Percentiles rank a stretch among this genome's conserved stretches.
Evolutionary conservation across 208 protist genomes (phyloP).

Genomic region (Trypanosoma cruzi): DNA sequence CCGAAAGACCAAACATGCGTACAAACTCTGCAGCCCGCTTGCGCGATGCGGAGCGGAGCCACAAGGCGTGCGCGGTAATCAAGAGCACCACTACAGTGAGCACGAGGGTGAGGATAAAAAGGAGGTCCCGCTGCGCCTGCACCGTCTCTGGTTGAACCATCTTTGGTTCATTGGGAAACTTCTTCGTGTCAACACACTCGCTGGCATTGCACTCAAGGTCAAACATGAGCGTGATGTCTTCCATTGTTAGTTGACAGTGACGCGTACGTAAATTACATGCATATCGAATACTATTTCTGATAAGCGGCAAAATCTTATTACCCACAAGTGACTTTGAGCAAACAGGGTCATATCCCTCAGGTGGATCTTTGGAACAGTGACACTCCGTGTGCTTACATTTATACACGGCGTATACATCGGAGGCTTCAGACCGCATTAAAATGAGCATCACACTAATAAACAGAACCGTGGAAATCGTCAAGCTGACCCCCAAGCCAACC

Average conservation of each 20-base stretch:
- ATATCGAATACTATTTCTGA: conserved; percentile 63
- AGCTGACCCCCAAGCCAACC: conserved; percentile 27
- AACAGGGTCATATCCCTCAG: conserved; percentile 52
- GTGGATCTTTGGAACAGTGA: conserved; percentile 69
- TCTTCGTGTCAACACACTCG: conserved; percentile 67
- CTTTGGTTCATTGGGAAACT: conserved; percentile 43
- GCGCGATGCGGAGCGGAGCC: conserved; percentile 31
- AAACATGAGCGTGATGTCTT: conserved; percentile 67
- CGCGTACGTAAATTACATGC: conserved; percentile 37
- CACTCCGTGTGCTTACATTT: conserved; percentile 67
- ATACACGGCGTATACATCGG: conserved; percentile 44
- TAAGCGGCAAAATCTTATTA: conserved; percentile 50
- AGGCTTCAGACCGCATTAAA: conserved; percentile 40
- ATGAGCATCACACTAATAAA: conserved; percentile 72
- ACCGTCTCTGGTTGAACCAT: not conserved
- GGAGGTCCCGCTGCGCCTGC: conserved; percentile 4
- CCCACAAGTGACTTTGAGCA: conserved; percentile 66
- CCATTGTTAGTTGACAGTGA: conserved; percentile 53
- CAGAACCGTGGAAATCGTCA: conserved; percentile 40
- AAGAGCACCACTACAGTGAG: conserved; percentile 32
- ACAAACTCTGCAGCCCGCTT: conserved; percentile 53
- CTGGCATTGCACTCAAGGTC: conserved; percentile 63
- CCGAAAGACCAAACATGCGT: conserved; percentile 48
- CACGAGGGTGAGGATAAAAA: conserved; percentile 10
- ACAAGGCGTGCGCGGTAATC: conserved; percentile 36